phyloP scores from a whole-genome alignment of 1,139 yeast genomes.

The Keqinozyma sinolaborantium region DNA sequence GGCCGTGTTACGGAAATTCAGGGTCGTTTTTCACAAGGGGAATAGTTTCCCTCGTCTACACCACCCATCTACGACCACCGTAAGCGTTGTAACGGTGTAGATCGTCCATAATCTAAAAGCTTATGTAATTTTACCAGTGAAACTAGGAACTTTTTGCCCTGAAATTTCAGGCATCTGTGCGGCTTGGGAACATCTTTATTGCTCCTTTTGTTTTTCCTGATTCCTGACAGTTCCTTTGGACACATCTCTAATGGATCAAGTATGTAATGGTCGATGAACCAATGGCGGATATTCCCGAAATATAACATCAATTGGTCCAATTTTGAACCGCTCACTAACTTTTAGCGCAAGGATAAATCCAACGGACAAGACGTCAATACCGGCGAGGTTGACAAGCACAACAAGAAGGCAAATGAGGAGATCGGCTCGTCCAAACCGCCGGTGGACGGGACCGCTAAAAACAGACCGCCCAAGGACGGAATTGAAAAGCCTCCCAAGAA shows the following conservation, averaged over 20 bases:
- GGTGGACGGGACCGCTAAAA: slow-evolving; percentile 18
- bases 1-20: no score
- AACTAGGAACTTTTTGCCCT: no score
- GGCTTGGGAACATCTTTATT: slow-evolving; percentile 7
- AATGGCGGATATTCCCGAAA: neutral
- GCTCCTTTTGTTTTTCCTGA: slow-evolving; percentile 8
- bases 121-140: no score
- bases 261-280: neutral
- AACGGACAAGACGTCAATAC: slow-evolving; percentile 17
- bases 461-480: slow-evolving; percentile 2
- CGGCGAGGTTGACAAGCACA: slow-evolving; percentile 30
- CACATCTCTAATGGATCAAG: neutral
- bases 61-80: no score
- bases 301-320: no score
- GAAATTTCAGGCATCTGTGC: slow-evolving; percentile 9
- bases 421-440: slow-evolving; percentile 13
- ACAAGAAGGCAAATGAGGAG: slow-evolving; percentile 16
- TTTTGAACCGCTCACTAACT: slow-evolving; percentile 6
- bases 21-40: no score
- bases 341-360: slow-evolving; percentile 9
- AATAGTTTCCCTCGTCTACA: no score
- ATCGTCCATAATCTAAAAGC: no score
- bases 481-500: slow-evolving; percentile 7
- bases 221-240: neutral
- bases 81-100: no score